Conservation (phyloP, 2,329 filamentous ascomycete species). For the Epichloe scottii region DNA sequence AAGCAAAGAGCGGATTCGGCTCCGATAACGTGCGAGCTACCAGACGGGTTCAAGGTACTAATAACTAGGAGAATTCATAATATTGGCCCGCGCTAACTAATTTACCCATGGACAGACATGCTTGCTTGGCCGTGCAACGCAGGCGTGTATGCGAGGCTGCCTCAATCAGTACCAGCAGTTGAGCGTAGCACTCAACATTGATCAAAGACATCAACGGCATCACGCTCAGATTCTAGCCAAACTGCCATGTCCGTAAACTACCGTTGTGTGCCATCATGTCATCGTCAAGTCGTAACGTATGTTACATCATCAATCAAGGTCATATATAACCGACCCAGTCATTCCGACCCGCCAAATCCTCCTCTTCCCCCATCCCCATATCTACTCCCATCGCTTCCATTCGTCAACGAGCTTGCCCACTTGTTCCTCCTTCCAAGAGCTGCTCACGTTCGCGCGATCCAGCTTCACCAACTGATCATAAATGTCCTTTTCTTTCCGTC, state of each 20-base stretch:
- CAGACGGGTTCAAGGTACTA: no score
- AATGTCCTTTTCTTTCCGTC: slow-evolving; percentile 46
- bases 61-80: no score
- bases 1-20: no score
- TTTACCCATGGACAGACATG: no score
- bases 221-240: neutral
- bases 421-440: slow-evolving; percentile 29
- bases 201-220: no score
- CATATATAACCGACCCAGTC: neutral
- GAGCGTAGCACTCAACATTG: no score
- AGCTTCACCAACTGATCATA: slow-evolving; percentile 38
- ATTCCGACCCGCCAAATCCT: neutral
- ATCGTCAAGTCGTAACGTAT: slow-evolving; percentile 4
- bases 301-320: neutral
- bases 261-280: neutral
- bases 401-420: slow-evolving; percentile 39
- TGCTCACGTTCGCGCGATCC: slow-evolving; percentile 21
- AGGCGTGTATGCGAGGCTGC: no score
- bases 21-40: no score
- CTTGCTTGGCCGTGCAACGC: no score
- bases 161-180: no score
- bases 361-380: neutral
- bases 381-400: slow-evolving; percentile 45
- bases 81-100: no score
- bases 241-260: neutral